phyloP scores from a whole-genome alignment of 1,284 basidiomycete genomes.

The Coniferiporia sulphurascens region DNA sequence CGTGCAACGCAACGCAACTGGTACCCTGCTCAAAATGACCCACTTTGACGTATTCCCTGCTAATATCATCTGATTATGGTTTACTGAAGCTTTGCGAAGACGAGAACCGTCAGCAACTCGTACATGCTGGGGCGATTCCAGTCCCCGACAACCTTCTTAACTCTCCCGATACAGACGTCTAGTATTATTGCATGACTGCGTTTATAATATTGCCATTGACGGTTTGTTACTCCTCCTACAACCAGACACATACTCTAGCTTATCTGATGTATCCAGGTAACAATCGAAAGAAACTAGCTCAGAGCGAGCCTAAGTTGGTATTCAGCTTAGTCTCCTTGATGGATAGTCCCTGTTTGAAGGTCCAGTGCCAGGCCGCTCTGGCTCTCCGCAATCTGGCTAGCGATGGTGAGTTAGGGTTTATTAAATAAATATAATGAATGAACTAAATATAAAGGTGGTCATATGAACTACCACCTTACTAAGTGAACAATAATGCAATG shows the following conservation, averaged over 20 bases:
- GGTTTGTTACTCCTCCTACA: constrained; percentile 39
- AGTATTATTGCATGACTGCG: constrained; percentile 99
- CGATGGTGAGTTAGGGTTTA: constrained; percentile 61
- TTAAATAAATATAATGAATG: too few species aligned
- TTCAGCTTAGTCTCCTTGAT: constrained; percentile 93
- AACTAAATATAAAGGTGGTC: too few species aligned
- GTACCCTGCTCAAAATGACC: constrained; percentile 98
- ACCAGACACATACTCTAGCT: constrained; percentile 4
- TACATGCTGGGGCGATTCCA: constrained; percentile 97
- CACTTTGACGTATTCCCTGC: constrained; percentile 63
- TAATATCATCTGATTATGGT: neutral
- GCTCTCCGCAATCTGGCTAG: constrained; percentile 96
- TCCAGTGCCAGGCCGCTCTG: constrained; percentile 97
- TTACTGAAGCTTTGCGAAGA: constrained; percentile 44
- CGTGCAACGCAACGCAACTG: constrained; percentile 98
- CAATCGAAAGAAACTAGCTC: constrained; percentile 94
- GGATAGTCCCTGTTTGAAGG: constrained; percentile 97
- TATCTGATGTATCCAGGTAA: constrained; percentile 40
- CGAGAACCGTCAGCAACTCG: constrained; percentile 97
- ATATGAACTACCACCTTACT: too few species aligned
- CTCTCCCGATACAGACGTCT: constrained; percentile 96
- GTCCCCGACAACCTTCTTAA: constrained; percentile 94
- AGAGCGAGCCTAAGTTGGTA: constrained; percentile 93
- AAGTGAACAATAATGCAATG: too few species aligned
- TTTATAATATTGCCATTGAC: constrained; percentile 97